phyloP scores from a whole-genome alignment of 352 stramenopile genomes.

The Phytopythium delawarense region DNA sequence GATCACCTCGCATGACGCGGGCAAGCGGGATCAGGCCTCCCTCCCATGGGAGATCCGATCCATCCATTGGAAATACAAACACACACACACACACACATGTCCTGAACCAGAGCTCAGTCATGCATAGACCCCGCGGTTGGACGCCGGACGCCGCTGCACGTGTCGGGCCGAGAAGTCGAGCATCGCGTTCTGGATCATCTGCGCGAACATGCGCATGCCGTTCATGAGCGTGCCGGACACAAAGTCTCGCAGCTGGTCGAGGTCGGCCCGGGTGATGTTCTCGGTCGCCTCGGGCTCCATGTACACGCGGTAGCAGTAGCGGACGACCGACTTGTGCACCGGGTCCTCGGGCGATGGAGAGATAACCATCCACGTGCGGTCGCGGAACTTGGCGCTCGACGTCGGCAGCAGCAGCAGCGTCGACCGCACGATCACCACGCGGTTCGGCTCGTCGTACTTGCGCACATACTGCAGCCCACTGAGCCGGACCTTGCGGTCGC shows the following conservation, averaged over 20 bases:
- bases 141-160: neutral
- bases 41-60: too few species aligned
- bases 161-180: neutral
- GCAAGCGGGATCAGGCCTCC: too few species aligned
- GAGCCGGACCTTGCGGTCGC: slow-evolving; percentile 2
- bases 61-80: too few species aligned
- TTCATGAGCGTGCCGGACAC: slow-evolving; percentile 1
- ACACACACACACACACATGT: too few species aligned
- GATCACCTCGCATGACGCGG: too few species aligned
- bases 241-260: slow-evolving; percentile 10
- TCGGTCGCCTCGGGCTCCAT: slow-evolving; percentile 13
- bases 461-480: slow-evolving; percentile 19
- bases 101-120: neutral
- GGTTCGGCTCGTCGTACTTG: slow-evolving; percentile 25
- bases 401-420: slow-evolving; percentile 18
- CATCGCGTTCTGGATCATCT: slow-evolving; percentile 5
- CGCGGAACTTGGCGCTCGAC: slow-evolving; percentile 18
- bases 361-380: slow-evolving; percentile 33
- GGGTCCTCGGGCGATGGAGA: slow-evolving; percentile 24
- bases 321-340: slow-evolving; percentile 17
- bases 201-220: slow-evolving; percentile 8
- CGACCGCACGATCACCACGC: slow-evolving; percentile 19
- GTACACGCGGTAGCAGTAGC: slow-evolving; percentile 30
- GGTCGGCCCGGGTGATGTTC: slow-evolving; percentile 5
- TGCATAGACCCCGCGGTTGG: neutral